A percentile compares a stretch with the other conserved stretches of the same genome.
phyloP scores from a whole-genome alignment of 345 rosid species.

The Combretum micranthum region DNA sequence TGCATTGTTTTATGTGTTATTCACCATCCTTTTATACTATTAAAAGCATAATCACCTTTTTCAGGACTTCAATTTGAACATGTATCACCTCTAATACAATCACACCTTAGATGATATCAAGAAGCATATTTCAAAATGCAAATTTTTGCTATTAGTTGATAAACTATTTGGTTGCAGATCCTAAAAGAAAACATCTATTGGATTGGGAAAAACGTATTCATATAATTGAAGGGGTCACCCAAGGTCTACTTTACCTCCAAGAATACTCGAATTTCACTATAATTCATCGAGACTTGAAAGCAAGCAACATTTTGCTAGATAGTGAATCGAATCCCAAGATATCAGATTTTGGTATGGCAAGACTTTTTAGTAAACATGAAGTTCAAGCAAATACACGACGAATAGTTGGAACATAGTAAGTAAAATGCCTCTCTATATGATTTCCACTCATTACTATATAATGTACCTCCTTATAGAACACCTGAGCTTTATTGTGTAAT shows the following conservation, averaged over 20 bases:
- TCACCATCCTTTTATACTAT: no score
- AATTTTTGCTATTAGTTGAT: background rate
- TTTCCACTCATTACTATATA: background rate
- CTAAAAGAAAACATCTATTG: constrained; percentile 2
- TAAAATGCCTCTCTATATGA: background rate
- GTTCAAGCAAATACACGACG: constrained; percentile 29
- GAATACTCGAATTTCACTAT: constrained; percentile 42
- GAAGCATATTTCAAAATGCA: no score
- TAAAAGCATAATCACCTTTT: no score
- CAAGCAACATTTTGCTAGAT: constrained; percentile 36
- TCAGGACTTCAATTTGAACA: no score
- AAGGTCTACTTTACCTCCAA: constrained; percentile 45
- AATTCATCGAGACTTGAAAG: constrained; percentile 38
- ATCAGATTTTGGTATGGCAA: constrained; percentile 42
- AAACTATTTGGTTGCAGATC: constrained; percentile 16
- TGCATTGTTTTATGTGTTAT: no score
- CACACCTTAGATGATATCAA: no score
- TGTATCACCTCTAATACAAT: background rate
- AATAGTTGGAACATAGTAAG: constrained; percentile 41
- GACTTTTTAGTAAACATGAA: constrained; percentile 25
- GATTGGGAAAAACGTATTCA: constrained; percentile 28
- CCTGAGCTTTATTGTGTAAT: background rate
- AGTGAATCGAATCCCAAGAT: constrained; percentile 32
- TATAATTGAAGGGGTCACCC: constrained; percentile 37
- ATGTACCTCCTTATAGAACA: no score